Evolutionary conservation across 805 yeast genomes (phyloP), one percentile per base, ranked within the genome.

Genomic region (Schizosaccharomyces cryophilus): DNA sequence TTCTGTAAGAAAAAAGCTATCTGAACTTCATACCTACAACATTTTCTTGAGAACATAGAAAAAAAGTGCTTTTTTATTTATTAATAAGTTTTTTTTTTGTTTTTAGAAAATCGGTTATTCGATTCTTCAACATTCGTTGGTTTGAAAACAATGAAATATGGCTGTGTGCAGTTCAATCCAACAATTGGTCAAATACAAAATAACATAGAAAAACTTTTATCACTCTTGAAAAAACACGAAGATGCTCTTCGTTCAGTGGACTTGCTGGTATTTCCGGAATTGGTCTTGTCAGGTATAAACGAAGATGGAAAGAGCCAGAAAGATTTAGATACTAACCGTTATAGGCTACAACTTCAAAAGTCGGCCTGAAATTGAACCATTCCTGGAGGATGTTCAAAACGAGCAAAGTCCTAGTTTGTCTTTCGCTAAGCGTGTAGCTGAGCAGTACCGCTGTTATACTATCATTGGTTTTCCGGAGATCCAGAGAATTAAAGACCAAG

Each of bases 381-480:
- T 70, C 65, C 68, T 84, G 31, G 89, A 85, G 63, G 72, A 30
- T 26, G 17, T 19, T 1, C 13, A 73, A 0, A 66, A 69, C 1
- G 70, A 71, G 0, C 82, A 84, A 0, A 76, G 75, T 1, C 73
- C 84, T 0, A 24, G 35, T 13, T 73, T 77, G 26, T 69, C 73
- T 9, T 77, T 87, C 72, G 95, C 88, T 0, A 69, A 70, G 54
- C 72, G 73, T 42, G 73, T 65, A 13, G 64, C 67, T 17, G 26
- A 21, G 30, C 58, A 21, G 40, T 29, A 65, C 5, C 63, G 66
- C 11, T 63, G 64, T 42, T 63, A 64, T 54, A 64, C 62, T 29
- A 74, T 88, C 4, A 72, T 87, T 9, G 96, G 96, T 17, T 87
- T 85, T 68, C 96, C 96, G 0, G 95, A 89, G 70, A 35, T 60